Evolutionary conservation across 2,329 filamentous ascomycete species (phyloP).

Genomic region (Beauveria caledonica): DNA sequence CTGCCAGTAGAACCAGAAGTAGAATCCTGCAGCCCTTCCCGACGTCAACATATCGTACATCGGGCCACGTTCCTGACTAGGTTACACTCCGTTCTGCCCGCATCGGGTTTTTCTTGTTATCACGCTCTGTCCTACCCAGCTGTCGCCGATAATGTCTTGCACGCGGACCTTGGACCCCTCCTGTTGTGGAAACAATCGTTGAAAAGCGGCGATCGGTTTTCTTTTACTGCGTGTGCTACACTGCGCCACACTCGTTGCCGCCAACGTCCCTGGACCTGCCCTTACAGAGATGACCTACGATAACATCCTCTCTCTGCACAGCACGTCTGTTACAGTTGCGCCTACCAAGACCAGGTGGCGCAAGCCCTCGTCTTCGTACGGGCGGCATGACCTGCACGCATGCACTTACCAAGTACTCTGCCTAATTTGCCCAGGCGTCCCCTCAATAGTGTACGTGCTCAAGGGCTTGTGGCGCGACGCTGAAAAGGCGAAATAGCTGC

Average conservation of each 20-base stretch:
- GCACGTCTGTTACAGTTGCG: not conserved
- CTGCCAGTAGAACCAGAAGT: not conserved
- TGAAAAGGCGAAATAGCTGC: not conserved
- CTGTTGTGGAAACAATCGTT: too few relatives aligned
- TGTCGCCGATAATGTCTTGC: not conserved
- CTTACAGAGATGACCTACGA: not conserved
- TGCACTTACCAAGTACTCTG: not conserved
- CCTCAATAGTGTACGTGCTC: not conserved
- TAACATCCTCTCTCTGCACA: not conserved
- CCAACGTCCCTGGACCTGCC: not conserved
- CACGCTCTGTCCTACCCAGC: not conserved
- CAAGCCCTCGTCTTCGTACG: not conserved
- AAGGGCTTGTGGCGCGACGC: not conserved
- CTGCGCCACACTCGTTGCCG: not conserved
- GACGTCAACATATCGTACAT: not conserved
- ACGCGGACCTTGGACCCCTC: too few relatives aligned
- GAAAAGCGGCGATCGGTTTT: too few relatives aligned
- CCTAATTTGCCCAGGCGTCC: not conserved
- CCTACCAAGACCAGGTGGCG: not conserved
- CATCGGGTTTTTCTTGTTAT: too few relatives aligned
- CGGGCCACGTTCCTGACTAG: not conserved
- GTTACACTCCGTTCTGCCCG: not conserved
- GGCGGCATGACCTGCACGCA: not conserved
- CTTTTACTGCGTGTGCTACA: too few relatives aligned
- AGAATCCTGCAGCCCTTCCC: not conserved